Conservation (phyloP, 1,139 yeast species). For the Hemisphaericaspora xylanilytica region DNA sequence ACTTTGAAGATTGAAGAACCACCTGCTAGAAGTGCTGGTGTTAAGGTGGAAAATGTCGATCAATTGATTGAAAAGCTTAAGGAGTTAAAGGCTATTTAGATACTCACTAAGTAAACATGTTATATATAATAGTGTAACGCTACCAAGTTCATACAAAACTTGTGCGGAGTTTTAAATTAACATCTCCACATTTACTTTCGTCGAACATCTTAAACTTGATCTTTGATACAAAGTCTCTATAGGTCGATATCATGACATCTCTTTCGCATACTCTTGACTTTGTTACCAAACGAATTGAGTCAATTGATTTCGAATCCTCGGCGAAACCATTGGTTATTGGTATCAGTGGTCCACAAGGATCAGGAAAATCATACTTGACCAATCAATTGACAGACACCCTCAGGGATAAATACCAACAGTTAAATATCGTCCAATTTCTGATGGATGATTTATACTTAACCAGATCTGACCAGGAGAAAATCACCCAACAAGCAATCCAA, state of each 20-base stretch:
- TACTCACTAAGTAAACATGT: too few relatives aligned
- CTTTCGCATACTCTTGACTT: constrained; percentile 20
- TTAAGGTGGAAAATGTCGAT: constrained; percentile 76
- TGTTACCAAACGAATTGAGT: constrained; percentile 19
- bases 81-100: constrained; percentile 56
- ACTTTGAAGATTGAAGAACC: constrained; percentile 82
- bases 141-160: too few relatives aligned
- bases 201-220: too few relatives aligned
- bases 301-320: constrained; percentile 15
- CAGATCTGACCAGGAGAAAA: constrained; percentile 50
- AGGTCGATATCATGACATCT: too few relatives aligned
- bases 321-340: constrained; percentile 59
- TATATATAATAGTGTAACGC: not conserved
- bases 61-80: constrained; percentile 78
- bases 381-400: constrained; percentile 39
- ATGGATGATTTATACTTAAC: constrained; percentile 86
- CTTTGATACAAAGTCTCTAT: too few relatives aligned
- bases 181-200: not conserved
- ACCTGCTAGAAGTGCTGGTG: constrained; percentile 75
- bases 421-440: constrained; percentile 58
- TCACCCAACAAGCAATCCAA: constrained; percentile 34
- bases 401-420: constrained; percentile 31
- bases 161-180: too few relatives aligned
- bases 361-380: constrained; percentile 79
- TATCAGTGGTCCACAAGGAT: constrained; percentile 88